Evolutionary conservation across 176 grass and related monocot species (phyloP).

Genomic region (Carex cristatella): DNA sequence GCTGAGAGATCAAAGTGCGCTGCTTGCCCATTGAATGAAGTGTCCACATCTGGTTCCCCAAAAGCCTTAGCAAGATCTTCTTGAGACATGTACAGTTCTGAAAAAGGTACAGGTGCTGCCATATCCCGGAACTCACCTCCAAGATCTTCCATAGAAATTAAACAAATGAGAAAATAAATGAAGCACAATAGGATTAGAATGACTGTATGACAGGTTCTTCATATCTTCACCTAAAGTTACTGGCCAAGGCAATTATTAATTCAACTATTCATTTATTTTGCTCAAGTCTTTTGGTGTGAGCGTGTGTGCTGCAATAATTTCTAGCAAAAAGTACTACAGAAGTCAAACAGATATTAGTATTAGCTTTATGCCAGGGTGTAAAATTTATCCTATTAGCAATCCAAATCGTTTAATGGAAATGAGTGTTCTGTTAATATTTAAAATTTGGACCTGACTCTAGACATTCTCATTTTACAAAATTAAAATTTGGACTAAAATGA

Average conservation of each 20-base stretch:
- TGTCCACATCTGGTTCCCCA: conserved; percentile 32
- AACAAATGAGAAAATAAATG: background rate
- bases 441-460: background rate
- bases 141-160: conserved; percentile 26
- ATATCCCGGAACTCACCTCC: conserved; percentile 45
- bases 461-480: background rate
- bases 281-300: background rate
- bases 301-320: background rate
- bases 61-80: conserved; percentile 37
- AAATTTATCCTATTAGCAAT: background rate
- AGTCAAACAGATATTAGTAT: background rate
- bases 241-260: background rate
- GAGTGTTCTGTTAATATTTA: background rate
- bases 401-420: background rate
- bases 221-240: background rate
- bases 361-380: background rate
- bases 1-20: conserved; percentile 46
- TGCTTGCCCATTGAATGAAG: conserved; percentile 42
- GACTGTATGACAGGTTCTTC: background rate
- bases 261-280: background rate
- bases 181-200: background rate
- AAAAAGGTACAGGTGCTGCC: conserved; percentile 29
- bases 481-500: background rate
- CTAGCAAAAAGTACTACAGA: background rate
- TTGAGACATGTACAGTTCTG: conserved; percentile 43